A percentile compares a stretch with the other conserved stretches of the same genome.
Evolutionary conservation across 768 basidiomycete genomes (phyloP).

Genomic region (Termitomyces titanicus): DNA sequence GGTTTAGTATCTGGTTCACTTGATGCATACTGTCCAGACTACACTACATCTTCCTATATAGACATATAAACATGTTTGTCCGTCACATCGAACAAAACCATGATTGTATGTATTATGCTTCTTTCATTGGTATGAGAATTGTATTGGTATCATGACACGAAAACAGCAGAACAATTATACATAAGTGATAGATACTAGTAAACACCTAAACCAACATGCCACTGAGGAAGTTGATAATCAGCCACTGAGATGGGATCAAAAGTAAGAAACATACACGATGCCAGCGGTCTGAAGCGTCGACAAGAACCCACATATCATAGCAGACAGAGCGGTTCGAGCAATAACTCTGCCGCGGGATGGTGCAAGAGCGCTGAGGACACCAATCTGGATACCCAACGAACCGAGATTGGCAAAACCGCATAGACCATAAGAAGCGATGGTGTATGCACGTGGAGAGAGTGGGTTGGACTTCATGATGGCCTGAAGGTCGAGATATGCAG

Average conservation of each 20-base stretch:
- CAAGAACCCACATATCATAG: constrained; percentile 31
- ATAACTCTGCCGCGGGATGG: constrained; percentile 65
- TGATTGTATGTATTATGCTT: neutral
- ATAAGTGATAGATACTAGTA: too few relatives aligned
- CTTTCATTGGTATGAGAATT: neutral
- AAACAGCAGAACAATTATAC: neutral
- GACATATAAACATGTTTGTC: neutral
- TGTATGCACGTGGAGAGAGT: constrained; percentile 70
- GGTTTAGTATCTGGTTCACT: constrained; percentile 44
- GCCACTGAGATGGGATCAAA: constrained; percentile 11
- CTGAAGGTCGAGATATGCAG: constrained; percentile 65
- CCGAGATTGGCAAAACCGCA: constrained; percentile 91
- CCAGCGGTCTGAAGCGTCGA: constrained; percentile 33
- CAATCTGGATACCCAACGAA: constrained; percentile 78
- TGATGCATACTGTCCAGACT: too few relatives aligned
- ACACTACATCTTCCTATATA: too few relatives aligned
- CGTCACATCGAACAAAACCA: too few relatives aligned
- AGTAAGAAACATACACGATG: constrained; percentile 22
- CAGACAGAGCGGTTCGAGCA: constrained; percentile 59
- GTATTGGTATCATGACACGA: neutral
- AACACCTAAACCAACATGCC: constrained; percentile 19
- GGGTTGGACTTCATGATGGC: constrained; percentile 44
- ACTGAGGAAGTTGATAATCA: constrained; percentile 7
- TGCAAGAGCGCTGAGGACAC: constrained; percentile 43
- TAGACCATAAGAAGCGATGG: constrained; percentile 82